Evolutionary conservation across 768 basidiomycete species (phyloP).

Genomic region (Boletus eberwhitei): DNA sequence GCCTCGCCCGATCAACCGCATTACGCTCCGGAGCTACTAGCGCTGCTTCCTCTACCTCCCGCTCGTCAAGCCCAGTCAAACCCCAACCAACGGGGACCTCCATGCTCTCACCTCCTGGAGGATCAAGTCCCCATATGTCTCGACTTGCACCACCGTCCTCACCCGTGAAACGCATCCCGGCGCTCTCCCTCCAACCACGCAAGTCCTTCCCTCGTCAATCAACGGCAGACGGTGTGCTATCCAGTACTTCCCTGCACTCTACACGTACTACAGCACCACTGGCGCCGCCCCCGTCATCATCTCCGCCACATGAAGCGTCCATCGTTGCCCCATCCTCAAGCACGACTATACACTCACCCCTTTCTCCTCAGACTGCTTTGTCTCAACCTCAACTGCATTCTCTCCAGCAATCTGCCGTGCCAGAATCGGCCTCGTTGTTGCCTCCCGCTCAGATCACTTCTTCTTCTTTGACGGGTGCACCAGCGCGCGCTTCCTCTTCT

Average conservation of each 20-base stretch:
- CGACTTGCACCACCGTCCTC: conserved; percentile 41
- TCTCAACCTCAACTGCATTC: conserved; percentile 24
- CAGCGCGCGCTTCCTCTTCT: conserved; percentile 1
- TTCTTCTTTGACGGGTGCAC: conserved; percentile 12
- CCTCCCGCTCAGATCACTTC: conserved; percentile 19
- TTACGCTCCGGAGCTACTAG: conserved; percentile 38
- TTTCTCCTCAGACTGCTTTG: conserved; percentile 33
- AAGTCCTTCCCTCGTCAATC: conserved; percentile 48
- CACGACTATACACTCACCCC: conserved; percentile 39
- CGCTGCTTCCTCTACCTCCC: conserved; percentile 46
- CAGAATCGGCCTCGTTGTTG: conserved; percentile 3
- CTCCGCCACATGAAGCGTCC: conserved; percentile 22
- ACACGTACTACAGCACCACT: conserved; percentile 27
- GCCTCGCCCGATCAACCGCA: conserved; percentile 39
- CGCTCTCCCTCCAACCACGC: conserved; percentile 46
- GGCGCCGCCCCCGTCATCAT: conserved; percentile 1
- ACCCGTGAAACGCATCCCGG: conserved; percentile 54
- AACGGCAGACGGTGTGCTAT: conserved; percentile 34
- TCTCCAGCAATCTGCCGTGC: conserved; percentile 19
- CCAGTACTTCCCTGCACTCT: conserved; percentile 25
- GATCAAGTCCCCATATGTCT: conserved; percentile 24
- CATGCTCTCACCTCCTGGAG: conserved; percentile 30
- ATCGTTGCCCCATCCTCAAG: conserved; percentile 25
- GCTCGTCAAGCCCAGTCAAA: conserved; percentile 65
- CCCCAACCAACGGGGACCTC: conserved; percentile 24